Percentiles rank a stretch among this genome's conserved stretches.
Evolutionary conservation across 805 yeast genomes (phyloP).

Genomic region (Yarrowia sp.): DNA sequence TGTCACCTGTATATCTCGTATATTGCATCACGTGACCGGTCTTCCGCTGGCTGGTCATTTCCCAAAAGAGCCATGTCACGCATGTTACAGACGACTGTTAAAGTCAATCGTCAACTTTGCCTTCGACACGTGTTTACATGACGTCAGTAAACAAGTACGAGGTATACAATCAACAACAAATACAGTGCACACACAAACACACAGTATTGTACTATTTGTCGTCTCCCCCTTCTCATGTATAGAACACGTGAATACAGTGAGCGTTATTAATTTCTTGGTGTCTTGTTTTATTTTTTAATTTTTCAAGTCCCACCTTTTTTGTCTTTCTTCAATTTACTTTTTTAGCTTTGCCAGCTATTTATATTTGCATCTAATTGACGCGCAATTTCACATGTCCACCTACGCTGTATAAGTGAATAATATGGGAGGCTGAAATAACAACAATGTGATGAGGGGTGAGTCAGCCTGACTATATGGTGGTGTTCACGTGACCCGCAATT

Average conservation of each 20-base stretch:
- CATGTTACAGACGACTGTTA: background rate
- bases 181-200: too few species aligned
- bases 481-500: too few species aligned
- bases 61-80: background rate
- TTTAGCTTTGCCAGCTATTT: slow-evolving; percentile 13
- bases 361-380: slow-evolving; percentile 17
- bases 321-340: background rate
- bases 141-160: slow-evolving; percentile 9
- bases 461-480: too few species aligned
- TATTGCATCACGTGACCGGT: background rate
- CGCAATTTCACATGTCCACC: slow-evolving; percentile 25
- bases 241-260: too few species aligned
- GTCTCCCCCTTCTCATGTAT: too few species aligned
- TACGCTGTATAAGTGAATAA: too few species aligned
- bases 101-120: slow-evolving; percentile 12
- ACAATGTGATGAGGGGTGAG: too few species aligned
- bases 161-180: too few species aligned
- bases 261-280: background rate
- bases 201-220: too few species aligned
- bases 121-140: slow-evolving; percentile 16
- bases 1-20: too few species aligned
- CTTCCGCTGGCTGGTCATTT: too few species aligned
- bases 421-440: too few species aligned
- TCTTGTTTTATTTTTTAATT: background rate
- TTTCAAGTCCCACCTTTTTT: background rate